Evolutionary conservation across 2,329 filamentous ascomycete genomes (phyloP).

Genomic region (Penicillium psychrosexuale): DNA sequence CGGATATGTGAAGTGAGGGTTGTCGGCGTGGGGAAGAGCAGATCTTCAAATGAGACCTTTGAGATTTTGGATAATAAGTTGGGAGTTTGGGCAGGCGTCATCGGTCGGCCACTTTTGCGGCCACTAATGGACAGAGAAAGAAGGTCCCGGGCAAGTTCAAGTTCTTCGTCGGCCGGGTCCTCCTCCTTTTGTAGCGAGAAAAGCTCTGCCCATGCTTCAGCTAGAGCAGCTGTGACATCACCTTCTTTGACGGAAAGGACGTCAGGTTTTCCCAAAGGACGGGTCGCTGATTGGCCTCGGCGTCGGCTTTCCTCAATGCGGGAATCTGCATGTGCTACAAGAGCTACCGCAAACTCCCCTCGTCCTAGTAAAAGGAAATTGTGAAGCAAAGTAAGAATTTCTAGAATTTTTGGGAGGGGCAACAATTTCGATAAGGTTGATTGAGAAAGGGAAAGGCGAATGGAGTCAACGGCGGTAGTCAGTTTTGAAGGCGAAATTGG

Average conservation of each 20-base stretch:
- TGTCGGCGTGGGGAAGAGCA: conserved; percentile 76
- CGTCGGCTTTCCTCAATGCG: conserved; percentile 68
- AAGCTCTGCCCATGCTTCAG: conserved; percentile 74
- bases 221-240: conserved; percentile 74
- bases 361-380: conserved; percentile 84
- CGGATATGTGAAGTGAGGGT: conserved; percentile 68
- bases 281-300: conserved; percentile 55
- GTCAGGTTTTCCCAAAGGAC: conserved; percentile 55
- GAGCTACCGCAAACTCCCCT: conserved; percentile 84
- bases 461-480: conserved; percentile 67
- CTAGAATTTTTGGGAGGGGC: conserved; percentile 71
- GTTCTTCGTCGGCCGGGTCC: conserved; percentile 67
- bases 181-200: conserved; percentile 76
- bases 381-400: conserved; percentile 72
- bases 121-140: conserved; percentile 59
- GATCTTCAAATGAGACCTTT: conserved; percentile 63
- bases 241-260: conserved; percentile 76
- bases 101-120: conserved; percentile 32
- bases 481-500: conserved; percentile 72
- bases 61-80: conserved; percentile 39
- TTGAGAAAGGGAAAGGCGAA: conserved; percentile 76
- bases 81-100: conserved; percentile 20
- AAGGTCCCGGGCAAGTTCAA: conserved; percentile 78
- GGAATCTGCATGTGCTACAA: conserved; percentile 82
- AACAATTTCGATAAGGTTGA: conserved; percentile 80